These are phyloP conservation scores for Colletotrichum noveboracense DNA, from an alignment of 2,329 filamentous ascomycete species.

Conservation along the genomic window DNA sequence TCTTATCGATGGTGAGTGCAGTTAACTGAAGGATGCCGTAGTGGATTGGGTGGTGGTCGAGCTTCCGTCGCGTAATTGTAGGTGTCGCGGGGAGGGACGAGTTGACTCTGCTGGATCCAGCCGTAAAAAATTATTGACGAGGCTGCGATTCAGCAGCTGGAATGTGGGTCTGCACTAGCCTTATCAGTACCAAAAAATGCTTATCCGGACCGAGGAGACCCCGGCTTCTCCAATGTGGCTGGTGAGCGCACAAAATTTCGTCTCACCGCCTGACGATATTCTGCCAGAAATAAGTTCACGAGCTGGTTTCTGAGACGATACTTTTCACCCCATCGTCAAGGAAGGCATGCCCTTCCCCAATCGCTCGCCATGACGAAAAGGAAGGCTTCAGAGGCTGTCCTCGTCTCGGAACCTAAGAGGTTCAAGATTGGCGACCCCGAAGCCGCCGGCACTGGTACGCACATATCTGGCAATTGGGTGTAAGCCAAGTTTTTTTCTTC, in stretches of 20 bases:
- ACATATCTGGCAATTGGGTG: neutral
- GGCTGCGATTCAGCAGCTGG: conserved; percentile 17
- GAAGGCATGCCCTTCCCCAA: conserved; percentile 8
- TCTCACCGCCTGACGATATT: conserved; percentile 11
- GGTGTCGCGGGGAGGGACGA: conserved; percentile 7
- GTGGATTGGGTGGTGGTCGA: neutral
- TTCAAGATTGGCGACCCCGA: neutral
- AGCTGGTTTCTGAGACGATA: neutral
- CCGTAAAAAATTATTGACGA: conserved; percentile 25
- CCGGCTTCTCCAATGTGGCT: neutral
- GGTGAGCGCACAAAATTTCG: conserved; percentile 18
- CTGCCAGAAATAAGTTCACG: conserved; percentile 19
- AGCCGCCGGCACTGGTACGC: neutral
- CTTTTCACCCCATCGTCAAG: neutral
- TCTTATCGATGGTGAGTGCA: neutral
- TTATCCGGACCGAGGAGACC: conserved; percentile 18
- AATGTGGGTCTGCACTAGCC: neutral
- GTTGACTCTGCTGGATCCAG: conserved; percentile 1
- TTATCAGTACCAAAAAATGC: conserved; percentile 9
- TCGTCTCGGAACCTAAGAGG: neutral
- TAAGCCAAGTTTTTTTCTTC: neutral
- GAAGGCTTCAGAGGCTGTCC: conserved; percentile 6
- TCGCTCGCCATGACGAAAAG: conserved; percentile 17
- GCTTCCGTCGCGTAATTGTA: neutral
- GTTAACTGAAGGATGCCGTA: neutral